Evolutionary conservation across 495 filamentous ascomycete genomes (phyloP), one percentile per base, ranked within the genome.

Genomic region (Penicillium verhagenii): DNA sequence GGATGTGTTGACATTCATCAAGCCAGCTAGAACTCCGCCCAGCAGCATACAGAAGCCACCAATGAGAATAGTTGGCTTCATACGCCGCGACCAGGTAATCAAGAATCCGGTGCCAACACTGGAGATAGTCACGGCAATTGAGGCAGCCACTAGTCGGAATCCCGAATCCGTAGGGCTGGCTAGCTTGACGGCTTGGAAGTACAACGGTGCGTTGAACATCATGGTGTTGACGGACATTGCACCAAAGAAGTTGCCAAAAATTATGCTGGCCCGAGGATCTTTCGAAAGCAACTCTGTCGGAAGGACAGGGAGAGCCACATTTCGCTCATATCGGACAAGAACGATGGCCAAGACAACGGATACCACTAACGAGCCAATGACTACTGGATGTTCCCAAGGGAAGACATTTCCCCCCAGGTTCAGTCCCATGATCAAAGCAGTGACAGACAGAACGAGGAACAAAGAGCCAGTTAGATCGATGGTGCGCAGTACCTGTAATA

Each of bases 161-260:
- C 89, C 89, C 1, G 89, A 90, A 16, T 75, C 76, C 8, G 88
- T 88, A 21, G 89, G 85, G 19, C 74, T 80, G 11, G 87, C 83
- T 37, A 91, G 79, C 57, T 89, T 85, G 43, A 91, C 88, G 25
- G 85, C 87, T 68, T 91, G 88, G 72, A 92, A 93, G 73, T 85
- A 93, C 19, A 93, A 72, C 0, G 88, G 89, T 46, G 86, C 80
- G 64, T 93, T 92, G 71, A 92, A 93, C 42, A 88, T 67, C 59
- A 90, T 81, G 16, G 86, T 83, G 65, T 89, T 87, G 51, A 84
- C 62, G 4, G 86, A 76, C 21, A 89, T 74, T 14, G 80, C 68
- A 1, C 77, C 81, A 56, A 90, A 84, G 68, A 83, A 83, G 66
- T 88, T 91, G 29, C 80, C 79, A 57, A 90, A 82, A 44, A 91